Evolutionary conservation across 352 stramenopile species (phyloP), one percentile per base, ranked within the genome.

Genomic region (Phytopythium helicoides): DNA sequence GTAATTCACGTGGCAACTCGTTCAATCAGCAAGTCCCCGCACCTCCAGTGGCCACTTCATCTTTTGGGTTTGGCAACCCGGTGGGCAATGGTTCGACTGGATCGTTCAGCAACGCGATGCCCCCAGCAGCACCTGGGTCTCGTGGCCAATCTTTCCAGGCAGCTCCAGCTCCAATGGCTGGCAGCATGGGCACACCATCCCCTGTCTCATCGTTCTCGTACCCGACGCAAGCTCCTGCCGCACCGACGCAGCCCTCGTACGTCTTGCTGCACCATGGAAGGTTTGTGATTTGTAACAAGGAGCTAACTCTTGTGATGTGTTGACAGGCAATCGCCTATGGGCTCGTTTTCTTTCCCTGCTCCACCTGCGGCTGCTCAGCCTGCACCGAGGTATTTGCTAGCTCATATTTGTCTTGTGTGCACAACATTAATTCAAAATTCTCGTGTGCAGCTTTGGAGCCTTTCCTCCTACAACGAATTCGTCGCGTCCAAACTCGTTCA

Each of bases 171-270:
- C 47, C 47, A 3, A 35, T 23, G 12, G 34, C 0, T n/a, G 34
- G 47, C 9, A 33, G 28, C 33, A 36, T 44, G 21, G 34, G 18
- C 34, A 12, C 11, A 15, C 33, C 63, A 26, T 64, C 70, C 2
- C 37, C 66, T 18, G 64, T 74, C 51, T 67, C 60, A 15, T 65
- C 76, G 34, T 84, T 86, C 52, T 60, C 71, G 16, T 64, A 64
- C 22, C 58, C 54, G 47, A 68, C 67, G 46, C 39, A 36, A 23
- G n/a, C 28, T 6, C 4, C 38, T 21, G 15, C 44, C 15, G 28
- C 44, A n/a, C 54, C 39, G 31, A 12, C 10, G 40, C 34, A 45
- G 33, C 18, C 19, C 11, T 56, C 42, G 9, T 48, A 71, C 48
- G 37, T 59, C 8, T 5, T n/a, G n/a, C n/a, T n/a, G n/a, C n/a